Evolutionary conservation across 2,329 filamentous ascomycete species (phyloP).

Genomic region (Phaeosphaeria sp.): DNA sequence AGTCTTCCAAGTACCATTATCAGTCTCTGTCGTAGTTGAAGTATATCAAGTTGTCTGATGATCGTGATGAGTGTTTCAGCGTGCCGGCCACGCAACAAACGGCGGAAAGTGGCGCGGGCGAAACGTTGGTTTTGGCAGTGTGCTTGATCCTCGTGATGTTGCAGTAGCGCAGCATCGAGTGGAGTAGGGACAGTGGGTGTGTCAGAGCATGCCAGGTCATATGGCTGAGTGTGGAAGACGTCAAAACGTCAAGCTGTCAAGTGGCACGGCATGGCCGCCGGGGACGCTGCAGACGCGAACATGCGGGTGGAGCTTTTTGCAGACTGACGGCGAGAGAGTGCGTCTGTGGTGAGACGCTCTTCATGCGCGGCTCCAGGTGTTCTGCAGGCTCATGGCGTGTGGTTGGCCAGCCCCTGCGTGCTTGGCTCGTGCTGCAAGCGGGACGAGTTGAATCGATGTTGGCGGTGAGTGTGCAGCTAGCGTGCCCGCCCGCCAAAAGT

Average conservation of each 20-base stretch:
- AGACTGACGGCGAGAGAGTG: conserved; percentile 12
- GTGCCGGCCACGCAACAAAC: conserved; percentile 1
- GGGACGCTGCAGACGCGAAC: conserved; percentile 2
- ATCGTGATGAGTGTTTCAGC: conserved; percentile 3
- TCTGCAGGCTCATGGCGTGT: conserved; percentile 12
- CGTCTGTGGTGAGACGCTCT: conserved; percentile 22
- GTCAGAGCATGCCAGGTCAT: neutral
- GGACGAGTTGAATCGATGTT: conserved; percentile 15
- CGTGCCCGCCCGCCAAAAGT: conserved; percentile 13
- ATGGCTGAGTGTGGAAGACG: conserved; percentile 11
- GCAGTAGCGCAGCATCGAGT: neutral
- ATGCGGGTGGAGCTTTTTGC: conserved; percentile 8
- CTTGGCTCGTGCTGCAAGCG: conserved; percentile 21
- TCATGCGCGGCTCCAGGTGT: conserved; percentile 18
- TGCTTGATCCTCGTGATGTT: neutral
- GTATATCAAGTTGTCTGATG: too few relatives aligned
- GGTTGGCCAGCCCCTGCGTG: conserved; percentile 20
- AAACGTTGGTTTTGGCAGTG: conserved; percentile 9
- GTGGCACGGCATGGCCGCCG: conserved; percentile 11
- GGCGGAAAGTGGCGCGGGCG: conserved; percentile 9
- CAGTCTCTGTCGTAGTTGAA: too few relatives aligned
- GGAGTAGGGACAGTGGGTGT: neutral
- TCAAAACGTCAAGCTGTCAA: neutral
- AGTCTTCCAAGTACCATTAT: too few relatives aligned
- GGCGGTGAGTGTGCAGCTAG: conserved; percentile 31